Conservation (phyloP, 2,329 filamentous ascomycete species). For the Dothistroma pini region DNA sequence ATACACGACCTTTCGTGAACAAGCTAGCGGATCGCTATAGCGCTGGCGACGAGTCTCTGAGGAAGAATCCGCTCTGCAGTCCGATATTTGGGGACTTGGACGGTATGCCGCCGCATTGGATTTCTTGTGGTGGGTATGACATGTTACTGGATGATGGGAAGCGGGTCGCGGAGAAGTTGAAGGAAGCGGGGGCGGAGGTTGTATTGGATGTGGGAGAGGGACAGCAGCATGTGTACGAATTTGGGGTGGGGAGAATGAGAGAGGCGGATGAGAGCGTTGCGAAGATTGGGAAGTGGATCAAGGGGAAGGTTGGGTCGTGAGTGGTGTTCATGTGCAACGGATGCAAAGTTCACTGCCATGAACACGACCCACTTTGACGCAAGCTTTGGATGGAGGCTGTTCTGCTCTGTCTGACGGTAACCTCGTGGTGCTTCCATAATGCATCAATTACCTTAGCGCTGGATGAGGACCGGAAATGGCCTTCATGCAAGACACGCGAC, state of each 20-base stretch:
- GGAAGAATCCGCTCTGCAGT: constrained; percentile 22
- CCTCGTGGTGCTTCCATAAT: too few species aligned
- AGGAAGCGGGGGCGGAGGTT: constrained; percentile 45
- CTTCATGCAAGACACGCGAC: background rate
- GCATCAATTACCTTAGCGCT: too few species aligned
- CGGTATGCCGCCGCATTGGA: constrained; percentile 46
- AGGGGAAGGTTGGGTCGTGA: constrained; percentile 6
- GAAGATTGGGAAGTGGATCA: constrained; percentile 11
- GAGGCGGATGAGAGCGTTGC: constrained; percentile 19
- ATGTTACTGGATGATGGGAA: constrained; percentile 51
- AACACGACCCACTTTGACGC: too few species aligned
- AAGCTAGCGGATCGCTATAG: constrained; percentile 22
- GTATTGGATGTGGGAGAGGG: constrained; percentile 44
- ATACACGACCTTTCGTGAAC: constrained; percentile 17
- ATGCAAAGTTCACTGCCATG: background rate
- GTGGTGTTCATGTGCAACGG: background rate
- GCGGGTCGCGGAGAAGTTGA: constrained; percentile 48
- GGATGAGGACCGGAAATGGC: too few species aligned
- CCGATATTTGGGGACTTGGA: constrained; percentile 26
- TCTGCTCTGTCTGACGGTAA: too few species aligned
- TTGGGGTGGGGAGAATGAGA: constrained; percentile 28
- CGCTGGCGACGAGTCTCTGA: constrained; percentile 10
- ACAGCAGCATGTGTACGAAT: constrained; percentile 40
- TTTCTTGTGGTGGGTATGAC: constrained; percentile 52
- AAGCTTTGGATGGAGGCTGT: too few species aligned